A percentile compares a stretch with the other conserved stretches of the same genome.
Evolutionary conservation across 768 basidiomycete genomes (phyloP).

Genomic region (Russula sp.): DNA sequence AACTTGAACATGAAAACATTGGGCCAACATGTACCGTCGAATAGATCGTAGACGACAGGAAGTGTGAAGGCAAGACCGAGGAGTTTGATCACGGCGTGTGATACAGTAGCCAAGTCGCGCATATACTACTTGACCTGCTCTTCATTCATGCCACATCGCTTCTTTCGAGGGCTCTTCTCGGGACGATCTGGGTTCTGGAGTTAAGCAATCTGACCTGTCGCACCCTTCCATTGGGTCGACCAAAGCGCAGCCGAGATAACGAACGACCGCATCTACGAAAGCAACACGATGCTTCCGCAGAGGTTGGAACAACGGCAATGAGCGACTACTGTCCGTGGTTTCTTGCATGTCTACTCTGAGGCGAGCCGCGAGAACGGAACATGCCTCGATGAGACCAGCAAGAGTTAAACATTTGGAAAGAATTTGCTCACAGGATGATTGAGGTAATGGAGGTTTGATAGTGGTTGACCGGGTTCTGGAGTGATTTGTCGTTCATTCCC

Average conservation of each 20-base stretch:
- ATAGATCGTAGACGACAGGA: constrained; percentile 53
- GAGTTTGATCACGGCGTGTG: constrained; percentile 63
- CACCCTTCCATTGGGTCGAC: constrained; percentile 43
- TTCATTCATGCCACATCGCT: constrained; percentile 65
- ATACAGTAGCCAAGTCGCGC: constrained; percentile 69
- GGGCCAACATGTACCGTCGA: constrained; percentile 46
- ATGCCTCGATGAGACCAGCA: constrained; percentile 64
- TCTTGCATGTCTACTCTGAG: constrained; percentile 42
- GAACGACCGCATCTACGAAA: constrained; percentile 54
- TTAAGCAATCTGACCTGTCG: constrained; percentile 4
- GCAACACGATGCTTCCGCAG: constrained; percentile 47
- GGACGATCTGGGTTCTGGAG: constrained; percentile 28
- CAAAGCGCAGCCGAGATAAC: constrained; percentile 63
- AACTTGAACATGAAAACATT: constrained; percentile 3
- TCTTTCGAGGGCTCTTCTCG: constrained; percentile 54
- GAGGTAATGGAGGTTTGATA: constrained; percentile 58
- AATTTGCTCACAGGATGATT: constrained; percentile 57
- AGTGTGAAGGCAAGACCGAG: constrained; percentile 55
- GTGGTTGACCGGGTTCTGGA: constrained; percentile 69
- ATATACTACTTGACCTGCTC: constrained; percentile 74
- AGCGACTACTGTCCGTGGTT: constrained; percentile 49
- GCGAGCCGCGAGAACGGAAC: constrained; percentile 62
- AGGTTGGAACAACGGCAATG: constrained; percentile 70
- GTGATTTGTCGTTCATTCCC: constrained; percentile 53
- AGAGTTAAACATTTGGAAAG: constrained; percentile 43